phyloP scores from a whole-genome alignment of 495 filamentous ascomycete species.

The Mycothermus thermophilus region DNA sequence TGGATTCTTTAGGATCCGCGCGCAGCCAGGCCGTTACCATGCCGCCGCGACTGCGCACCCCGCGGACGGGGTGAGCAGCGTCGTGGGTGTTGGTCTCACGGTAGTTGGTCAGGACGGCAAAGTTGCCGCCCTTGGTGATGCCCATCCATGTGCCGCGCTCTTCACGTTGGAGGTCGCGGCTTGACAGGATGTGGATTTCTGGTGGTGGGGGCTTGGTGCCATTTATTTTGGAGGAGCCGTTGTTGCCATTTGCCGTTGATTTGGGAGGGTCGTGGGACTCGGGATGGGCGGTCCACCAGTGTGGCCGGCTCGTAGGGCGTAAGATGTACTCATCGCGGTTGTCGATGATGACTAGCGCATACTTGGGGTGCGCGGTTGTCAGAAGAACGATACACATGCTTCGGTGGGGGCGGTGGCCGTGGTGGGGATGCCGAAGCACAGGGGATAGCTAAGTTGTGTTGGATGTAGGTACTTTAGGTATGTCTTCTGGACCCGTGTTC shows the following conservation, averaged over 20 bases:
- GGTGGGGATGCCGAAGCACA: not conserved
- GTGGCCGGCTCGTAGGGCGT: constrained; percentile 68
- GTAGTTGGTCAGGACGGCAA: constrained; percentile 92
- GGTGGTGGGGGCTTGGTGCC: not conserved
- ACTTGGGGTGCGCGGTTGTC: constrained; percentile 80
- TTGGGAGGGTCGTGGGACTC: constrained; percentile 5
- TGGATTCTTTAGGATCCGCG: constrained; percentile 30
- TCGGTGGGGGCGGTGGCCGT: not conserved
- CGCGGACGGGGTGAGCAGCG: constrained; percentile 38
- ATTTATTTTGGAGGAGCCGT: not conserved
- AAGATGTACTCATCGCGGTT: constrained; percentile 94
- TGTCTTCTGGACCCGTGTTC: too few species aligned
- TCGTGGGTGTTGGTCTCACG: constrained; percentile 53
- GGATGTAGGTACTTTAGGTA: not conserved
- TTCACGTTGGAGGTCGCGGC: constrained; percentile 36
- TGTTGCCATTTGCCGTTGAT: constrained; percentile 1
- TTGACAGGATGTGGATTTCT: constrained; percentile 34
- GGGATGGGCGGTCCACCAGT: constrained; percentile 58
- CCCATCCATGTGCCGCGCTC: constrained; percentile 85
- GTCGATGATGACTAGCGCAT: constrained; percentile 77
- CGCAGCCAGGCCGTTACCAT: constrained; percentile 85
- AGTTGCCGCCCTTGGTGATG: constrained; percentile 65
- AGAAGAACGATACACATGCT: constrained; percentile 87
- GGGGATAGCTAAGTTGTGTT: not conserved
- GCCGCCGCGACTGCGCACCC: constrained; percentile 57